These are phyloP conservation scores for Sungouiozyma intestinalis DNA, from an alignment of 805 yeast species.

Conservation along the genomic window DNA sequence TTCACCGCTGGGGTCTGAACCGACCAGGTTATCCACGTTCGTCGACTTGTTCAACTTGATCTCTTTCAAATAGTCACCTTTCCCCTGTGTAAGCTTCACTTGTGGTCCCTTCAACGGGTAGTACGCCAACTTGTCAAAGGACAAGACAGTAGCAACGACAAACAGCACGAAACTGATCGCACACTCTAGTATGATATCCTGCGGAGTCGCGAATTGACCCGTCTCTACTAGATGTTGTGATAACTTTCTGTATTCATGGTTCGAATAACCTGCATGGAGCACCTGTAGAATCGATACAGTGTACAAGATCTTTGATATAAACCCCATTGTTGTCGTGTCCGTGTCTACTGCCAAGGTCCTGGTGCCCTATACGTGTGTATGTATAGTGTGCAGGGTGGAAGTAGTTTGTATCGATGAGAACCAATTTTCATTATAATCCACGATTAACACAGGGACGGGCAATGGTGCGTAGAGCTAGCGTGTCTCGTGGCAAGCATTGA, in stretches of 20 bases:
- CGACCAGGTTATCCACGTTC: constrained; percentile 20
- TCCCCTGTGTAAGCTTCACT: constrained; percentile 6
- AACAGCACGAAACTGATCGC: constrained; percentile 17
- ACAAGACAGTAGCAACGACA: constrained; percentile 16
- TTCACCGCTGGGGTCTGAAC: constrained; percentile 23
- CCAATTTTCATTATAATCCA: no score
- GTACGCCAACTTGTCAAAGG: constrained; percentile 18
- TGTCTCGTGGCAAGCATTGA: no score
- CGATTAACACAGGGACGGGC: no score
- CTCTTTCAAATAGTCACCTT: constrained; percentile 20
- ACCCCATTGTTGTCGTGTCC: constrained; percentile 7
- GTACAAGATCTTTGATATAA: constrained; percentile 9
- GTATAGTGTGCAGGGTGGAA: neutral
- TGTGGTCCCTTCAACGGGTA: constrained; percentile 15
- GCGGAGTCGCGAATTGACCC: constrained; percentile 14
- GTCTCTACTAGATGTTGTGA: constrained; percentile 8
- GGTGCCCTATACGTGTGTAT: neutral
- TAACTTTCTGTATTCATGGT: constrained; percentile 25
- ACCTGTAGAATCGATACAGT: constrained; percentile 11
- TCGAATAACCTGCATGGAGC: constrained; percentile 26
- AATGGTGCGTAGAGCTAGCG: no score
- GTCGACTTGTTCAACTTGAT: constrained; percentile 24
- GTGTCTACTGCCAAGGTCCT: neutral
- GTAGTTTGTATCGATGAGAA: neutral
- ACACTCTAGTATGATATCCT: constrained; percentile 24